A percentile compares a stretch with the other conserved stretches of the same genome.
Conservation (phyloP, 2,329 filamentous ascomycete genomes). For the Uncinocarpus reesii region DNA sequence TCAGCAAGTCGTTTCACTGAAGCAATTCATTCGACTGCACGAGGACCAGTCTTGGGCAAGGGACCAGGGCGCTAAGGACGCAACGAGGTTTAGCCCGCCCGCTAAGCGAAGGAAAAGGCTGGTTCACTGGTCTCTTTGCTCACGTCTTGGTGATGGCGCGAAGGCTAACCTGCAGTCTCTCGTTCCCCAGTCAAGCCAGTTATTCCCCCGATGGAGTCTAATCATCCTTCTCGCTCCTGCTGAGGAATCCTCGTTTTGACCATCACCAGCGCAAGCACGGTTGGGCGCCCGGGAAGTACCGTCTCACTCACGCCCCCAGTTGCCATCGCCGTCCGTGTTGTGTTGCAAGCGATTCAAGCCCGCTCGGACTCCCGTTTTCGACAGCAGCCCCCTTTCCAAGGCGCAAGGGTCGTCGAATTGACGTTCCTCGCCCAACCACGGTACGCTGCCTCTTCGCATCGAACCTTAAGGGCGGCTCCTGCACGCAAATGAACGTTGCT, state of each 20-base stretch:
- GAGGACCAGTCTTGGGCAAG: background rate
- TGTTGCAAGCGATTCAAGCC: background rate
- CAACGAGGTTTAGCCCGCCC: slow-evolving; percentile 2
- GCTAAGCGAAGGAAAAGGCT: slow-evolving; percentile 12
- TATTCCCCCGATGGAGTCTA: background rate
- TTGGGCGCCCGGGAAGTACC: background rate
- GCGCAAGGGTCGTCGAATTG: background rate
- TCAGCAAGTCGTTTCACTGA: background rate
- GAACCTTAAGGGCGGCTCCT: slow-evolving; percentile 2
- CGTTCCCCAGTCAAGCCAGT: background rate
- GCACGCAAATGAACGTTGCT: slow-evolving; percentile 6
- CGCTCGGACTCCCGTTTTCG: slow-evolving; percentile 1
- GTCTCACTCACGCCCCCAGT: background rate
- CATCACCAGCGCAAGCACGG: background rate
- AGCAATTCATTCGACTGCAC: background rate
- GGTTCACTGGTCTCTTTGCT: too few species aligned
- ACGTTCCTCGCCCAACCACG: slow-evolving; percentile 8
- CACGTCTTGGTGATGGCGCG: background rate
- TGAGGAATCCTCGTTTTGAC: background rate
- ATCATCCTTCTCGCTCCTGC: background rate
- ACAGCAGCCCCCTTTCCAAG: slow-evolving; percentile 7
- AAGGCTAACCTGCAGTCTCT: background rate
- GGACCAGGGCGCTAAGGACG: background rate
- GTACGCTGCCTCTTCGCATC: slow-evolving; percentile 11
- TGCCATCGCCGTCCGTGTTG: background rate